Conservation (phyloP, 345 rosid genomes). For the Cardamine resedifolia region DNA sequence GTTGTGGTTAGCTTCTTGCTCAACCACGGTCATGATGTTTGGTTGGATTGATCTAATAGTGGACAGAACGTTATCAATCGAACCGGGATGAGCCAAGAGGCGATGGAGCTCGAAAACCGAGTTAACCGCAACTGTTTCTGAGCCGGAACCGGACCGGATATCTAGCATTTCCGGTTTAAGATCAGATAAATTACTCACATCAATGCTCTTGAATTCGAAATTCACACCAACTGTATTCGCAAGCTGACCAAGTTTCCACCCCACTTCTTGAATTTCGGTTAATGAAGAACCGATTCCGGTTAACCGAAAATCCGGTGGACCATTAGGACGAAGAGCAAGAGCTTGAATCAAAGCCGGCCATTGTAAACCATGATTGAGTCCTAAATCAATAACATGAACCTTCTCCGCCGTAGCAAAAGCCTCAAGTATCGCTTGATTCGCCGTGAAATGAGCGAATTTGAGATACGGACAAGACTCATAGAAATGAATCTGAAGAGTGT, state of each 20-base stretch:
- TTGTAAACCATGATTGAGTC: constrained; percentile 79
- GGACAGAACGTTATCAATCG: constrained; percentile 54
- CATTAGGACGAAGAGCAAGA: constrained; percentile 75
- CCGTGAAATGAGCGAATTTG: constrained; percentile 93
- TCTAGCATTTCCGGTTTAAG: constrained; percentile 71
- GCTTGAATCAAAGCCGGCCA: constrained; percentile 98
- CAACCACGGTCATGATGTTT: constrained; percentile 73
- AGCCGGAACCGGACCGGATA: constrained; percentile 47
- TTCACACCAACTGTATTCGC: constrained; percentile 60
- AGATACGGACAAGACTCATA: constrained; percentile 91
- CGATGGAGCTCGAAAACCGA: constrained; percentile 77
- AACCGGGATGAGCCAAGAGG: constrained; percentile 60
- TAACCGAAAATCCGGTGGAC: constrained; percentile 76
- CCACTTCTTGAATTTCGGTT: constrained; percentile 68
- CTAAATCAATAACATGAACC: constrained; percentile 82
- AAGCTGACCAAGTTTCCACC: constrained; percentile 73
- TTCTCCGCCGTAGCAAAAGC: constrained; percentile 53
- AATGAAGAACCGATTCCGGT: constrained; percentile 86
- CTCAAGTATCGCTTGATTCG: constrained; percentile 90
- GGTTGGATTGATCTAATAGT: constrained; percentile 64
- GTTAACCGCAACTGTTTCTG: constrained; percentile 73
- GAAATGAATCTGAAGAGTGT: constrained; percentile 75
- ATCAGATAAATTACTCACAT: constrained; percentile 61
- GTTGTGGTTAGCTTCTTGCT: constrained; percentile 92
- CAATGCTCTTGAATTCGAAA: constrained; percentile 67